Percentiles rank a stretch among this genome's conserved stretches.
Conservation (phyloP, 176 grass and related monocot genomes). For the Carex pumila region DNA sequence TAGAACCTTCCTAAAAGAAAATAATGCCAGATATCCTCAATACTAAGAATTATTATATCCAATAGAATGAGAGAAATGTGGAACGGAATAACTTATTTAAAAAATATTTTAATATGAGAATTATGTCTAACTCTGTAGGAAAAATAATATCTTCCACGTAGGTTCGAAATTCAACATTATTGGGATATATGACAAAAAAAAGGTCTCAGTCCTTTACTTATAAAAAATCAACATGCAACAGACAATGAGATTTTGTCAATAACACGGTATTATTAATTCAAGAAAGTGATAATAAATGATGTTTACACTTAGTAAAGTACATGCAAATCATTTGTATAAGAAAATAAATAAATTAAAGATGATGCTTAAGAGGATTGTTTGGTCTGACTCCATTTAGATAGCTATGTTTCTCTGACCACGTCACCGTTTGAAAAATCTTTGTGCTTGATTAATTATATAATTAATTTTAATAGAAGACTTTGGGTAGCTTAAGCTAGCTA, state of each 20-base stretch:
- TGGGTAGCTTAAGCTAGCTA: background rate
- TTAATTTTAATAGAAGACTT: background rate
- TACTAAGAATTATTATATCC: too few relatives aligned
- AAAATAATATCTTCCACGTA: too few relatives aligned
- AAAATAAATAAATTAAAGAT: background rate
- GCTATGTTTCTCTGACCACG: slow-evolving; percentile 4
- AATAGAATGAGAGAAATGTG: too few relatives aligned
- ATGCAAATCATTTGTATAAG: background rate
- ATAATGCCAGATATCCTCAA: too few relatives aligned
- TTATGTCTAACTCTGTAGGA: too few relatives aligned
- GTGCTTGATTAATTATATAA: background rate
- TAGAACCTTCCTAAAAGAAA: too few relatives aligned
- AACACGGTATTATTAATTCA: background rate
- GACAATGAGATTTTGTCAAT: background rate
- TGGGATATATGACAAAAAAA: too few relatives aligned
- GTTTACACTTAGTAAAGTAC: background rate
- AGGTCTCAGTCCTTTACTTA: too few relatives aligned
- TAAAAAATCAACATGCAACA: background rate
- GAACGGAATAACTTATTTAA: too few relatives aligned
- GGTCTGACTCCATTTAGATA: slow-evolving; percentile 13
- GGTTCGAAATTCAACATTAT: too few relatives aligned
- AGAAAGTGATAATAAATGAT: background rate
- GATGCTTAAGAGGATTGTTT: background rate
- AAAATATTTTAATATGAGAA: too few relatives aligned
- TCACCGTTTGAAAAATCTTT: background rate